A percentile compares a stretch with the other conserved stretches of the same genome.
These are phyloP conservation scores for Neoboletus magnificus DNA, from an alignment of 768 basidiomycete species.

Conservation along the genomic window DNA sequence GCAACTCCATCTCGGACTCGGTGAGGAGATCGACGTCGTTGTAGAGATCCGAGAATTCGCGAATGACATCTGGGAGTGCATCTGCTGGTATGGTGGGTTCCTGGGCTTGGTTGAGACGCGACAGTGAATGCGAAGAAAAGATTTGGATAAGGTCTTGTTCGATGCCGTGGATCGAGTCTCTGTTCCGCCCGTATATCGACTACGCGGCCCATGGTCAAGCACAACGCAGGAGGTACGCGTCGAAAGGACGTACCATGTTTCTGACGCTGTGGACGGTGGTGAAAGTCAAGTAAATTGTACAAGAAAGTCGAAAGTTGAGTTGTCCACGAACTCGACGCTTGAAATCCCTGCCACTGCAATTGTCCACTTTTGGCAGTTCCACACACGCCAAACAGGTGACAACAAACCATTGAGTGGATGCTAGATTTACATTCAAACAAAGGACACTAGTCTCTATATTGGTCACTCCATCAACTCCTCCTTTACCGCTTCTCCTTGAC, in stretches of 20 bases:
- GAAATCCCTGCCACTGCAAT: background rate
- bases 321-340: conserved; percentile 4
- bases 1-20: conserved; percentile 56
- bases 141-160: conserved; percentile 65
- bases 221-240: conserved; percentile 7
- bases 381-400: conserved; percentile 23
- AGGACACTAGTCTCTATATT: background rate
- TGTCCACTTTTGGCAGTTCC: conserved; percentile 5
- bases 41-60: conserved; percentile 57
- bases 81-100: conserved; percentile 67
- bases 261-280: conserved; percentile 3
- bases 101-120: conserved; percentile 53
- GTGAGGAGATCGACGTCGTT: conserved; percentile 62
- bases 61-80: conserved; percentile 68
- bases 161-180: conserved; percentile 69
- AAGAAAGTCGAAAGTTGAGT: conserved; percentile 4
- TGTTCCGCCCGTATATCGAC: conserved; percentile 52
- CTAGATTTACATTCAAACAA: background rate
- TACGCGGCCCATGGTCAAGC: conserved; percentile 10
- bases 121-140: conserved; percentile 62
- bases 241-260: conserved; percentile 23
- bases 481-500: conserved; percentile 68
- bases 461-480: background rate
- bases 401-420: conserved; percentile 2
- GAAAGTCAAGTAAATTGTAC: conserved; percentile 3